Conservation (phyloP, 192 early-diverging fungal species). For the Umbelopsis ramanniana region DNA sequence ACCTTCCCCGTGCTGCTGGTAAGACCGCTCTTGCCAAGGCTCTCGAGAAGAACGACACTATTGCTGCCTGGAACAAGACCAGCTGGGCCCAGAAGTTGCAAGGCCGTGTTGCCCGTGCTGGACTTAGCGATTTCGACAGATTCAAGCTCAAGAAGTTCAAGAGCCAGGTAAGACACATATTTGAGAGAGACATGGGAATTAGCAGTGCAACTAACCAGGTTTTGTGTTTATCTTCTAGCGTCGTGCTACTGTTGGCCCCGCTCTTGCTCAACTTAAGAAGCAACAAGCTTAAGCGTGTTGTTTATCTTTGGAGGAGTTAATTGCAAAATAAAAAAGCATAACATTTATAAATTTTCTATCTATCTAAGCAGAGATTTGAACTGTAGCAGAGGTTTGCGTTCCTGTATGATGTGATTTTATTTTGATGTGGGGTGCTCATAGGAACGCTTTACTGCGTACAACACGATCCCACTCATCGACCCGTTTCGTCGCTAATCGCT, state of each 20-base stretch:
- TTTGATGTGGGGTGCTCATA: not conserved
- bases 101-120: constrained; percentile 75
- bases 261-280: constrained; percentile 39
- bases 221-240: constrained; percentile 21
- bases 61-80: constrained; percentile 84
- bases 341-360: constrained; percentile 16
- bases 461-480: constrained; percentile 38
- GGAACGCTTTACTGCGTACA: constrained; percentile 10
- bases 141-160: constrained; percentile 97
- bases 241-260: constrained; percentile 35
- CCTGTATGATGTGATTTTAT: not conserved
- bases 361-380: not conserved
- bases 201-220: not conserved
- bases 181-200: not conserved
- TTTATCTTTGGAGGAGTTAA: constrained; percentile 17
- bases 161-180: constrained; percentile 79
- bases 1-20: constrained; percentile 83
- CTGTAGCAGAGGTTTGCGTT: not conserved
- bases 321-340: constrained; percentile 25
- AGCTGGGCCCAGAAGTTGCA: constrained; percentile 97
- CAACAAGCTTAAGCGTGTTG: constrained; percentile 37
- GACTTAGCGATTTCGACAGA: constrained; percentile 93
- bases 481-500: constrained; percentile 25
- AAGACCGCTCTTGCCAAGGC: constrained; percentile 75
- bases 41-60: constrained; percentile 85